A percentile compares a stretch with the other conserved stretches of the same genome.
Conservation (phyloP, 495 filamentous ascomycete species). For the Penicillium canescens region DNA sequence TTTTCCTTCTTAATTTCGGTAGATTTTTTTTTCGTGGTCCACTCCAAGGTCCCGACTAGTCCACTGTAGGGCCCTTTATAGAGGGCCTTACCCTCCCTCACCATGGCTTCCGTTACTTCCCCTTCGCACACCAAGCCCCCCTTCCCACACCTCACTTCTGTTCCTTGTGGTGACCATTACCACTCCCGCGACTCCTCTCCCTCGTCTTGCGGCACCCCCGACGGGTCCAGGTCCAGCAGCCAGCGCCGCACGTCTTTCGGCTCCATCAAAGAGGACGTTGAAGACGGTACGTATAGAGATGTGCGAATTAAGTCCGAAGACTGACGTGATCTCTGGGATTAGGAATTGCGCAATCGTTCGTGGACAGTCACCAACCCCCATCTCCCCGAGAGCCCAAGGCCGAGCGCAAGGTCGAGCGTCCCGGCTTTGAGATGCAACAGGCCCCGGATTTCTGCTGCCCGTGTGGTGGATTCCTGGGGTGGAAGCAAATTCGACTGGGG, state of each 20-base stretch:
- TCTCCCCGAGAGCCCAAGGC: slow-evolving; percentile 35
- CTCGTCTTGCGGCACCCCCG: slow-evolving; percentile 36
- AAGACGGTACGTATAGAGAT: slow-evolving; percentile 31
- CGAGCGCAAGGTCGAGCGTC: slow-evolving; percentile 38
- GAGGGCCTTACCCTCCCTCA: slow-evolving; percentile 31
- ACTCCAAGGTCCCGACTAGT: slow-evolving; percentile 22
- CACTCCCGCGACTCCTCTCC: slow-evolving; percentile 42
- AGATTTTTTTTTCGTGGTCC: slow-evolving; percentile 20
- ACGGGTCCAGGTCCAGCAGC: slow-evolving; percentile 44
- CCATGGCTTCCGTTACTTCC: slow-evolving; percentile 36
- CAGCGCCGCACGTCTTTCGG: slow-evolving; percentile 44
- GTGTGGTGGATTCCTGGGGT: slow-evolving; percentile 68
- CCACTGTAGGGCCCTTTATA: slow-evolving; percentile 34
- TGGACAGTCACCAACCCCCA: slow-evolving; percentile 63
- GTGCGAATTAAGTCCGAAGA: not conserved
- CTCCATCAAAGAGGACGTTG: slow-evolving; percentile 49
- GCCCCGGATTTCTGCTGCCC: slow-evolving; percentile 67
- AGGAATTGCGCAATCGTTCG: slow-evolving; percentile 72
- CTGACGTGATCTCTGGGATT: slow-evolving; percentile 12
- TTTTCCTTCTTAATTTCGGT: slow-evolving; percentile 21
- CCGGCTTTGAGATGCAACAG: slow-evolving; percentile 35
- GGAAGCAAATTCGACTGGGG: slow-evolving; percentile 68
- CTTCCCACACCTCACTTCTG: slow-evolving; percentile 21
- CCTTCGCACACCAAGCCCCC: slow-evolving; percentile 24
- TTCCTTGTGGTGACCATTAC: slow-evolving; percentile 25